Base-by-base conservation (phyloP, 495 filamentous ascomycete species). In the Recurvomyces mirabilis region DNA sequence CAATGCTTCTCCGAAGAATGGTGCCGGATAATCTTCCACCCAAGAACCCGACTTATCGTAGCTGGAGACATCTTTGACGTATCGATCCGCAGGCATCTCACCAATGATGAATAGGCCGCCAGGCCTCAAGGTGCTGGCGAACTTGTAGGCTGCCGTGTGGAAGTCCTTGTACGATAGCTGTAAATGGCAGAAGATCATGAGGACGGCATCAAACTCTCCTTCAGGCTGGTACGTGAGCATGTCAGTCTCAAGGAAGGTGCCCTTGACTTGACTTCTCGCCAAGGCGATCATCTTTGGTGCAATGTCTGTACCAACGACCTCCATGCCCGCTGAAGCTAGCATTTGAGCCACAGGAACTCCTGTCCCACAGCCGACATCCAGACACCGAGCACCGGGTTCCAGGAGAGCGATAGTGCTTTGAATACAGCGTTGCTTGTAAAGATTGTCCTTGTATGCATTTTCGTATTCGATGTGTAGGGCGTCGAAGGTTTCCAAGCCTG, bases 311-410 rank as follows among this genome's bases (percentile, higher is more conserved):
- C 65, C 65, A 12, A 58, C 47, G 5, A 67, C 55, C 18, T 38
- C 23, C 42, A 60, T 62, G 11, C 59, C 65, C 6, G 49, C 58
- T 5, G 38, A 42, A 0, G 61, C 56, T 9, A 70, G 47, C 1
- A 46, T 46, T 12, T 48, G 37, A 20, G 61, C 52, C 2, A 67
- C 59, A 2, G 65, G 66, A 17, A 53, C 53, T 14, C 67, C 64
- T 6, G 66, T 68, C 32, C 65, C 67, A 47, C 59, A 67, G 6
- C 48, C 48, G 19, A 64, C 56, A 37, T 69, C 66, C 2, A 69
- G 44, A 15, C 61, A 49, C 19, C 23, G 40, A 11, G 47, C 23
- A 14, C 46, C 22, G n/a, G 45, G 51, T 29, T 46, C 43, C n/a
- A 49, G 51, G 15, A 40, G 49, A 32, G 33, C 41, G 31, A 50